phyloP scores from a whole-genome alignment of 1,284 basidiomycete species.

The Mycena citricolor region DNA sequence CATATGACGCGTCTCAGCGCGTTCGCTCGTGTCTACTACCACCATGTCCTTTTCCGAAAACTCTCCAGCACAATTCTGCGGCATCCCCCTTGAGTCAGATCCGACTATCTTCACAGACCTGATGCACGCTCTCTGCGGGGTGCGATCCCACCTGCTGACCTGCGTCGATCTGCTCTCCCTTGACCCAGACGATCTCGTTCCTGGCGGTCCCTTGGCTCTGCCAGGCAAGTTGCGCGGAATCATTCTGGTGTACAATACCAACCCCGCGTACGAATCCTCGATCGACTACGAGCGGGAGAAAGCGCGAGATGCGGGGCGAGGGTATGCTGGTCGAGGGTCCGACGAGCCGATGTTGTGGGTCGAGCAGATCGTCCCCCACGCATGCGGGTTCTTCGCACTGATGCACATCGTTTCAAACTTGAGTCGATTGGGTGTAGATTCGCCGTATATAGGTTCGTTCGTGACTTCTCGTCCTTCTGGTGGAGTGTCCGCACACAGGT shows the following conservation, averaged over 20 bases:
- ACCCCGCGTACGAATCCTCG: slow-evolving; percentile 25
- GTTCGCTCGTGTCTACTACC: too few relatives aligned
- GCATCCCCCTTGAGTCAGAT: slow-evolving; percentile 37
- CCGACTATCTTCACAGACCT: slow-evolving; percentile 37
- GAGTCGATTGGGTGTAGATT: too few relatives aligned
- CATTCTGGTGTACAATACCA: slow-evolving; percentile 42
- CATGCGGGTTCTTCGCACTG: slow-evolving; percentile 37
- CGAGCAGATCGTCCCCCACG: slow-evolving; percentile 36
- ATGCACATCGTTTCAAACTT: slow-evolving; percentile 35
- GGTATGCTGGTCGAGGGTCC: slow-evolving; percentile 32
- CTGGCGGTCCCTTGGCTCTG: slow-evolving; percentile 31
- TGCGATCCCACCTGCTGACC: slow-evolving; percentile 33
- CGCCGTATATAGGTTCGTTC: too few relatives aligned
- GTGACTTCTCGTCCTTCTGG: too few relatives aligned
- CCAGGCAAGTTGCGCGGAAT: slow-evolving; percentile 43
- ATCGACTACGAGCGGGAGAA: slow-evolving; percentile 26
- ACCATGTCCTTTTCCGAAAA: too few relatives aligned
- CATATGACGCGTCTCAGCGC: too few relatives aligned
- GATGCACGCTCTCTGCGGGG: slow-evolving; percentile 32
- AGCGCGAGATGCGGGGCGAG: slow-evolving; percentile 17
- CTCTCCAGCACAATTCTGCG: slow-evolving; percentile 22
- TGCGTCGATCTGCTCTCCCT: slow-evolving; percentile 48
- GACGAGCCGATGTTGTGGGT: slow-evolving; percentile 35
- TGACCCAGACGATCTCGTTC: slow-evolving; percentile 38
- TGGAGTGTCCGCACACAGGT: too few relatives aligned